Evolutionary conservation across 192 early-diverging fungal species (phyloP), one percentile per base, ranked within the genome.

Genomic region (Backusella liffmaniae): DNA sequence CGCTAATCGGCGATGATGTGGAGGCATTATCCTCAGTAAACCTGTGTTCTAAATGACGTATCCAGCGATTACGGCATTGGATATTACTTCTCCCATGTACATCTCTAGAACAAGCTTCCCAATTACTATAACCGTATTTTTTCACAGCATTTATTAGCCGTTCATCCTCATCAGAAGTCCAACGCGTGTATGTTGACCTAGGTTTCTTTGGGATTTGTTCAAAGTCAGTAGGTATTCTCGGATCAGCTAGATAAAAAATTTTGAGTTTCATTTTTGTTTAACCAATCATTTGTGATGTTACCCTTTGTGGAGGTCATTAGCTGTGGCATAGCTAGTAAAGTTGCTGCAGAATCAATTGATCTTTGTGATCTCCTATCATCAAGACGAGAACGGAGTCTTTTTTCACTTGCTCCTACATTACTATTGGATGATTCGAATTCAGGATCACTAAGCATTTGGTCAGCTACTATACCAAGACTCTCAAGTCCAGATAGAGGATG

Each of bases 21-120:
- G 46, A 35, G 4, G n/a, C 41, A 29, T 42, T 23, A 44, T 70
- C 69, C 12, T 44, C 39, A 42, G 41, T 41, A 26, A 46, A 36
- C 15, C 46, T n/a, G 16, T 59, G 72, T 23, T 73, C 67, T 9
- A 46, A 56, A 42, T 70, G 67, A 18, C 66, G 66, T 41, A 67
- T 76, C 86, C 86, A 86, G 3, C 86, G 78, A 53, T 86, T 84
- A 15, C 86, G 74, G 41, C 86, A 86, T 72, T 86, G 86, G 9
- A 84, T 80, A 67, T 83, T 73, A 39, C 49, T 86, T 46, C 82
- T 65, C 46, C 80, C 76, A 7, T 77, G 84, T 9, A 86, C 73
- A 16, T 74, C 68, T n/a, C 37, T 26, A 9, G 86, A 79, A 30
- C 85, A 72, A 16, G 66, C 66, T 30, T 85, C 82, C 86, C 86